These are phyloP conservation scores for Flaveria floridana DNA, from an alignment of 140 eudicot species.

Conservation along the genomic window DNA sequence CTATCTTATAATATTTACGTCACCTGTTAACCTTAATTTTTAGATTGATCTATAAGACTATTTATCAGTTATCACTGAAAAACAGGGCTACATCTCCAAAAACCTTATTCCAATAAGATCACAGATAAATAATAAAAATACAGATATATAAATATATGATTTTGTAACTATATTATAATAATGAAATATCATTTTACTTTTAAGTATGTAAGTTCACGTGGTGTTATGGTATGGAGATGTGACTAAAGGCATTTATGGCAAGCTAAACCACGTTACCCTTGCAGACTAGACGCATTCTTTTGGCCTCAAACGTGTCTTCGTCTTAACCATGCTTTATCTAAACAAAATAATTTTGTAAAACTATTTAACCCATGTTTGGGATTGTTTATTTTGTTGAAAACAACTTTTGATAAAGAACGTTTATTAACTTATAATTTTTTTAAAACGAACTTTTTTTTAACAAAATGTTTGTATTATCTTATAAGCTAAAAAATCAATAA, in stretches of 20 bases:
- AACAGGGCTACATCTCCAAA: not conserved
- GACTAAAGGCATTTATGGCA: conserved; percentile 29
- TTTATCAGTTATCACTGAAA: not conserved
- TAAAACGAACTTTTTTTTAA: too few species aligned
- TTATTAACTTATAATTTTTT: too few species aligned
- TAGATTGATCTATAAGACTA: not conserved
- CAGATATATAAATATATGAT: not conserved
- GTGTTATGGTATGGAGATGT: conserved; percentile 26
- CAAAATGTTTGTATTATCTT: too few species aligned
- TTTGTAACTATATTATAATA: not conserved
- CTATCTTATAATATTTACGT: not conserved
- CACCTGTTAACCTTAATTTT: too few species aligned
- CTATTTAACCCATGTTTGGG: too few species aligned
- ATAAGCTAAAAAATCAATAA: too few species aligned
- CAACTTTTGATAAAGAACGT: too few species aligned
- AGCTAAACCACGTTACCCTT: conserved; percentile 19
- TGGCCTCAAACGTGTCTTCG: conserved; percentile 23
- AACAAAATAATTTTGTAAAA: not conserved
- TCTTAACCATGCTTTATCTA: conserved; percentile 7
- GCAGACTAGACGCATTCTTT: conserved; percentile 18
- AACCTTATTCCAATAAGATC: too few species aligned
- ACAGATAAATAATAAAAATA: not conserved
- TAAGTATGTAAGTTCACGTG: conserved; percentile 6
- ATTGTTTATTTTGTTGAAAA: too few species aligned
- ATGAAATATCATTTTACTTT: not conserved